Conservation (phyloP, 352 stramenopile species). For the Hyaloperonospora arabidopsidis region DNA sequence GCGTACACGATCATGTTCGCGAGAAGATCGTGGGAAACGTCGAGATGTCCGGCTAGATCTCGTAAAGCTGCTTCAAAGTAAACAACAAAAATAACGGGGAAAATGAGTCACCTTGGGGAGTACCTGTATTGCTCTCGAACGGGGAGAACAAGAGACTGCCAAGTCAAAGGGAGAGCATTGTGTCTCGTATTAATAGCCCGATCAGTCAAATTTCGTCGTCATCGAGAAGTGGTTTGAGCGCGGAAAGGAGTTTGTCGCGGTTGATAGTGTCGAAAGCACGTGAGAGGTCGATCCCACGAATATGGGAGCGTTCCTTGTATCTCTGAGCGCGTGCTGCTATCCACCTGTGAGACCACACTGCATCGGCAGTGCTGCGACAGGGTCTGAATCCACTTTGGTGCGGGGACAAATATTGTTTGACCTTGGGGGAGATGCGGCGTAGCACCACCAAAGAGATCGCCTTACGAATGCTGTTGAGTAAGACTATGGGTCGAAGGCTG, state of each 20-base stretch:
- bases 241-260: too few relatives aligned
- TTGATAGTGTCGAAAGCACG: too few relatives aligned
- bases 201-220: conserved; percentile 8
- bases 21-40: too few relatives aligned
- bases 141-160: neutral
- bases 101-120: conserved; percentile 4
- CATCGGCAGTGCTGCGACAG: conserved; percentile 7
- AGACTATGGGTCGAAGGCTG: conserved; percentile 6
- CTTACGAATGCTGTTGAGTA: conserved; percentile 9
- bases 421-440: conserved; percentile 3
- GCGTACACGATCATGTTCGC: too few relatives aligned
- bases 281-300: conserved; percentile 1
- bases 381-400: neutral
- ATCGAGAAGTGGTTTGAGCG: conserved; percentile 1
- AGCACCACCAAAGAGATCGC: conserved; percentile 10
- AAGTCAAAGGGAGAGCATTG: neutral
- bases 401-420: neutral
- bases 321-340: neutral
- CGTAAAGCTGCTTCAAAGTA: too few relatives aligned
- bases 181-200: conserved; percentile 2
- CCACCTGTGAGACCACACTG: conserved; percentile 10
- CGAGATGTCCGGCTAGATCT: too few relatives aligned
- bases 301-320: conserved; percentile 5
- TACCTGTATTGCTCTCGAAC: conserved; percentile 11
- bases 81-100: too few relatives aligned